These are phyloP conservation scores for Sambucus nigra DNA, from an alignment of 129 eudicot genomes.

Conservation along the genomic window DNA sequence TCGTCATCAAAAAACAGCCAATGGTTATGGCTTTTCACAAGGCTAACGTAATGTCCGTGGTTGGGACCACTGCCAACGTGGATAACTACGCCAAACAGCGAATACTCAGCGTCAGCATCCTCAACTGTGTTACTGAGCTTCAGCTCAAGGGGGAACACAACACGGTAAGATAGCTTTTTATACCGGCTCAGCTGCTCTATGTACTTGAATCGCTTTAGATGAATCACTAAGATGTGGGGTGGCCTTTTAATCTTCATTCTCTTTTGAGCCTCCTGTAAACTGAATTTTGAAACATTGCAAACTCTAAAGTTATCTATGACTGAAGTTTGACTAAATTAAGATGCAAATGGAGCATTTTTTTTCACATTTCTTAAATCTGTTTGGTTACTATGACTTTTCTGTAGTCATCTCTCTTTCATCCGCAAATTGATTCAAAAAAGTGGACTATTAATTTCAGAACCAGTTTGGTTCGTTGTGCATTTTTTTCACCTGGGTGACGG, in stretches of 20 bases:
- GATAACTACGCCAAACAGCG: conserved; percentile 59
- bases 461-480: too few relatives aligned
- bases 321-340: too few relatives aligned
- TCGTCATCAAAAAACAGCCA: conserved; percentile 82
- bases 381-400: too few relatives aligned
- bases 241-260: conserved; percentile 75
- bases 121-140: conserved; percentile 70
- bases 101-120: conserved; percentile 63
- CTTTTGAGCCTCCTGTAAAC: conserved; percentile 81
- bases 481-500: too few relatives aligned
- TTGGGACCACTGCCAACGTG: conserved; percentile 76
- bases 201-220: conserved; percentile 68
- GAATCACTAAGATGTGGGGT: conserved; percentile 64
- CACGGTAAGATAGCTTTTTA: conserved; percentile 63
- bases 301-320: too few relatives aligned
- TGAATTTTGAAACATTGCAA: conserved; percentile 9
- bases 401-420: too few relatives aligned
- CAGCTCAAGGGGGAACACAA: conserved; percentile 65
- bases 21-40: conserved; percentile 66
- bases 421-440: too few relatives aligned
- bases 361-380: too few relatives aligned
- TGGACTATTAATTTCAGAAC: too few relatives aligned
- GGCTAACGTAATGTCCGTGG: conserved; percentile 67
- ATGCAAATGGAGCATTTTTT: too few relatives aligned
- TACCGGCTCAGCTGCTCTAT: conserved; percentile 67